Evolutionary conservation across 169 alveolate genomes (phyloP).

Genomic region (Blepharisma undulans): DNA sequence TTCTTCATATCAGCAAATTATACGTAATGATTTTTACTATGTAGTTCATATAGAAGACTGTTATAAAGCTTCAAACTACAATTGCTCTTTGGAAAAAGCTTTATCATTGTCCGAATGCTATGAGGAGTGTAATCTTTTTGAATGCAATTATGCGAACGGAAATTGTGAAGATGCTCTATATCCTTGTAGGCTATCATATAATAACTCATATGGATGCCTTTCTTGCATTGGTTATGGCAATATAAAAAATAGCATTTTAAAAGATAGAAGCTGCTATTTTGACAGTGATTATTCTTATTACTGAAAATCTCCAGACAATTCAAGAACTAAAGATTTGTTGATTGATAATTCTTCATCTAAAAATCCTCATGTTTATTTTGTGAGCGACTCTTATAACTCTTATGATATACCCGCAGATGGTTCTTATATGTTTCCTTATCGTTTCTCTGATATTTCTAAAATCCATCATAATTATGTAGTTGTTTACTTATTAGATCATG

Average conservation of each 20-base stretch:
- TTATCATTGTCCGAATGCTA: background rate
- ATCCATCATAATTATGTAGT: background rate
- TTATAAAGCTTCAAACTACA: background rate
- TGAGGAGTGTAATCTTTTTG: background rate
- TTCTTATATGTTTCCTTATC: background rate
- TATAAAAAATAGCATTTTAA: too few relatives aligned
- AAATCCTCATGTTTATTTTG: background rate
- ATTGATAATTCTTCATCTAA: background rate
- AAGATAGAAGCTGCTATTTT: too few relatives aligned
- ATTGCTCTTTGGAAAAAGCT: background rate
- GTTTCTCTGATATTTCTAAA: background rate
- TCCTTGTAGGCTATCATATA: too few relatives aligned
- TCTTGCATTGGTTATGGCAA: too few relatives aligned
- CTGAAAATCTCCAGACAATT: too few relatives aligned
- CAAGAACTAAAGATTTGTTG: too few relatives aligned
- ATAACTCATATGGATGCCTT: too few relatives aligned
- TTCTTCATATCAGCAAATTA: background rate
- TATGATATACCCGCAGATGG: background rate
- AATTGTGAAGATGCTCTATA: background rate
- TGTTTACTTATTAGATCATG: background rate
- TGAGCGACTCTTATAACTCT: too few relatives aligned
- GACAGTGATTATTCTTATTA: too few relatives aligned
- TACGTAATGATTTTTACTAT: background rate
- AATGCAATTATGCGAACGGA: background rate
- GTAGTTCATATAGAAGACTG: background rate